Evolutionary conservation across 2,329 filamentous ascomycete genomes (phyloP), one percentile per base, ranked within the genome.

Genomic region (Arthrobotrys sinensis): DNA sequence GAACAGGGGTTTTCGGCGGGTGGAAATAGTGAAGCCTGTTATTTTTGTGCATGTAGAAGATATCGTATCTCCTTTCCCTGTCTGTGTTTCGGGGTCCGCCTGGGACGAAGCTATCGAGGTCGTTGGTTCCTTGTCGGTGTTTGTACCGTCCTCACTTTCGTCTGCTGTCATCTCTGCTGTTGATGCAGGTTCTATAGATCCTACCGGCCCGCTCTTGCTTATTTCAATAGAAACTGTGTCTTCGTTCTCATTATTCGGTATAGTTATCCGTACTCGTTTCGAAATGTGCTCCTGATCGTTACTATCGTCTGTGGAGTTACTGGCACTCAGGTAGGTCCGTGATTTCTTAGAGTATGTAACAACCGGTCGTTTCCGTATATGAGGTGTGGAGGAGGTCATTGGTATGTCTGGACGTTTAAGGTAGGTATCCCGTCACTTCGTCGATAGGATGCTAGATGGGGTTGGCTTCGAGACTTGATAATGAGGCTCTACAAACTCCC

Each of bases 261-360:
- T 10, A 28, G 66, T 60, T 28, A 77, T 62, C 24, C 73, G 73
- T n/a, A 36, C 5, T n/a, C 73, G 66, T 52, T 76, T 76, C 0
- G 63, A 60, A 63, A 46, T 32, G 52, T 68, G 62, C 12, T 46
- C 43, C 12, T 36, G 32, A 14, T 67, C 50, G 16, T 19, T 43
- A 16, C 14, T 36, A 36, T 48, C 34, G 52, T 71, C 50, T 16
- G 24, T 10, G 1, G 50, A 53, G 12, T 16, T n/a, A 19, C 46
- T 12, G 32, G 52, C 5, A 12, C 34, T 32, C 19, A 77, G 40
- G 43, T 62, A 77, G 14, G 66, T 52, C 19, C 75, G 75, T 38
- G 52, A 38, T 19, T 72, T 78, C 40, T 68, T 78, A 6, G 75
- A 53, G 62, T 78, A 78, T 32, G 75, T 78, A 21, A 63, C 63